Percentiles rank a stretch among this genome's conserved stretches.
Evolutionary conservation across 2,329 filamentous ascomycete species (phyloP).

Genomic region (Hypoxylon sp.): DNA sequence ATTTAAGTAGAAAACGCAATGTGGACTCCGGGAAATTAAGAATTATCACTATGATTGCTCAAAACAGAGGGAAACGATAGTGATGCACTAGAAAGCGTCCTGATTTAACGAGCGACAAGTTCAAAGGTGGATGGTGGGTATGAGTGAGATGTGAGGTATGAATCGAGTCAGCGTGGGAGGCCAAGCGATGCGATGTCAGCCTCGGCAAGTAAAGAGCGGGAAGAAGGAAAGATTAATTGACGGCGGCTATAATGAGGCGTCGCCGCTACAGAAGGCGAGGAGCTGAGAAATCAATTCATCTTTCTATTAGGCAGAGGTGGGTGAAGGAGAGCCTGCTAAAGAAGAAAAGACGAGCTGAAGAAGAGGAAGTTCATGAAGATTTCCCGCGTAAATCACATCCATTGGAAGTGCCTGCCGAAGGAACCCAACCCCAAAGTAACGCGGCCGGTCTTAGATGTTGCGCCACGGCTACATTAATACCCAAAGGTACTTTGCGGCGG

Average conservation of each 20-base stretch:
- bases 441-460: conserved; percentile 30
- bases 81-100: conserved; percentile 18
- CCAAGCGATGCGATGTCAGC: conserved; percentile 12
- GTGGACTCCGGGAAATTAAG: conserved; percentile 31
- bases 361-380: conserved; percentile 32
- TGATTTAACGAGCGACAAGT: conserved; percentile 26
- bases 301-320: conserved; percentile 26
- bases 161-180: conserved; percentile 17
- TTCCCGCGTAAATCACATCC: conserved; percentile 22
- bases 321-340: conserved; percentile 24
- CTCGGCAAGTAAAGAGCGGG: conserved; percentile 14
- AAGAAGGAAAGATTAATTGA: conserved; percentile 26
- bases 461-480: conserved; percentile 25
- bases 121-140: conserved; percentile 6
- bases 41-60: conserved; percentile 42
- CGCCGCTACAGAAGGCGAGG: conserved; percentile 30
- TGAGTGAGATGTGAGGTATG: conserved; percentile 10
- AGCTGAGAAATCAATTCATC: conserved; percentile 25
- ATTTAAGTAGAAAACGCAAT: conserved; percentile 2
- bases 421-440: conserved; percentile 27
- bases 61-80: conserved; percentile 23
- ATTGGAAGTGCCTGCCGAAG: conserved; percentile 9
- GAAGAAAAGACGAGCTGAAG: conserved; percentile 36
- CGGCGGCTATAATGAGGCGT: conserved; percentile 16
- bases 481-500: conserved; percentile 28